These are phyloP conservation scores for Tubosaeta brunneosetosa DNA, from an alignment of 768 basidiomycete genomes.

Conservation along the genomic window DNA sequence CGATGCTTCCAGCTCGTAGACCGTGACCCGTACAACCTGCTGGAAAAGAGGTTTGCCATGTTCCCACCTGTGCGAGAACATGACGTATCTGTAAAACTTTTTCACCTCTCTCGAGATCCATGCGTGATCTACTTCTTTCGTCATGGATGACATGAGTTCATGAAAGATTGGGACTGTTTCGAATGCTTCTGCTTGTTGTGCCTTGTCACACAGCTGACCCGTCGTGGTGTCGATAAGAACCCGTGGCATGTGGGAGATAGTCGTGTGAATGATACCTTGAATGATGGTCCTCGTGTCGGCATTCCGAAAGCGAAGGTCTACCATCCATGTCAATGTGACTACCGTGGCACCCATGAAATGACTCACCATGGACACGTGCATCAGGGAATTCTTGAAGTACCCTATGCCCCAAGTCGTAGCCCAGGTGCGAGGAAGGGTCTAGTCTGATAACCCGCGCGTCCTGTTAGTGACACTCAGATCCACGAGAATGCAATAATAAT, in stretches of 20 bases:
- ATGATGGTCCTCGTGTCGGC: too few relatives aligned
- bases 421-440: not conserved
- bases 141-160: too few relatives aligned
- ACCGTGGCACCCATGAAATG: not conserved
- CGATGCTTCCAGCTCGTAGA: not conserved
- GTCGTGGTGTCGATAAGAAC: not conserved
- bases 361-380: too few relatives aligned
- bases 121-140: too few relatives aligned
- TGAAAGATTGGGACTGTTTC: too few relatives aligned
- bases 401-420: not conserved
- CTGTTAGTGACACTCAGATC: not conserved
- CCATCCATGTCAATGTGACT: not conserved
- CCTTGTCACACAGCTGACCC: not conserved
- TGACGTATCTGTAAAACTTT: too few relatives aligned
- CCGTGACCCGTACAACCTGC: not conserved
- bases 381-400: not conserved
- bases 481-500: not conserved
- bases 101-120: too few relatives aligned
- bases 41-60: too few relatives aligned
- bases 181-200: not conserved
- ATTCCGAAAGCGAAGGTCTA: too few relatives aligned
- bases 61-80: too few relatives aligned
- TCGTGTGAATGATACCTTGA: not conserved
- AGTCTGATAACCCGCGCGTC: not conserved
- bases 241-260: not conserved